Evolutionary conservation across 2,329 filamentous ascomycete genomes (phyloP).

Genomic region (Alternaria sp.): DNA sequence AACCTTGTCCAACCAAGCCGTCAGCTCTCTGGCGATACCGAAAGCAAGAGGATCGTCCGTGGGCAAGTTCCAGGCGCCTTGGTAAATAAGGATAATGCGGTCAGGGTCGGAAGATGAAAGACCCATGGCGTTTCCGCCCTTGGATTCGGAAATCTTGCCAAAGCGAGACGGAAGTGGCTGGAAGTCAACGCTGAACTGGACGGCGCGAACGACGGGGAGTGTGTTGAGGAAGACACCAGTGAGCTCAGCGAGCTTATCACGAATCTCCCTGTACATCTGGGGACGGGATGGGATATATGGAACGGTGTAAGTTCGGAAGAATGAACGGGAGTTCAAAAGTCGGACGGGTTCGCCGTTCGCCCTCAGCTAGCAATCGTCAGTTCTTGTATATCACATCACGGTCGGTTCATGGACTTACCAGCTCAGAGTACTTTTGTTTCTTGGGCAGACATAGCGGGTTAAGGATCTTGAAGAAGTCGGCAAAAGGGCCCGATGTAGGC

Average conservation of each 20-base stretch:
- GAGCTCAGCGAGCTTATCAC: slow-evolving; percentile 38
- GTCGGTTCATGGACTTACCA: slow-evolving; percentile 29
- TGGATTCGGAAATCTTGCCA: slow-evolving; percentile 25
- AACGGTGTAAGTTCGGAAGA: slow-evolving; percentile 38
- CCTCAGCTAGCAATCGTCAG: slow-evolving; percentile 19
- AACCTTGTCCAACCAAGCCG: slow-evolving; percentile 31
- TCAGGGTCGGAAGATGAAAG: slow-evolving; percentile 29
- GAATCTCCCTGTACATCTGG: slow-evolving; percentile 48
- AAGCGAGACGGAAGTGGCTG: slow-evolving; percentile 33
- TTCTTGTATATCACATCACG: background rate
- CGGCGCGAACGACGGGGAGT: slow-evolving; percentile 15
- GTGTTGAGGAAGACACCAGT: slow-evolving; percentile 31
- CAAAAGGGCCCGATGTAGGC: slow-evolving; percentile 43
- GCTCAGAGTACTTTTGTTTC: slow-evolving; percentile 43
- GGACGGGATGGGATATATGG: slow-evolving; percentile 37
- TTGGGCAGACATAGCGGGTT: slow-evolving; percentile 29
- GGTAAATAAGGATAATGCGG: slow-evolving; percentile 33
- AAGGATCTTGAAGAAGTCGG: slow-evolving; percentile 44
- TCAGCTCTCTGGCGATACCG: slow-evolving; percentile 26
- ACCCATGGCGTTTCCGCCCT: slow-evolving; percentile 38
- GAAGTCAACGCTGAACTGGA: slow-evolving; percentile 36
- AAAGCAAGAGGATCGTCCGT: slow-evolving; percentile 25
- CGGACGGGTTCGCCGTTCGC: slow-evolving; percentile 23
- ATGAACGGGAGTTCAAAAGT: slow-evolving; percentile 24
- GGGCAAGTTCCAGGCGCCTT: slow-evolving; percentile 26